Evolutionary conservation across 306 rosid genomes (phyloP).

Genomic region (Citrullus colocynthis): DNA sequence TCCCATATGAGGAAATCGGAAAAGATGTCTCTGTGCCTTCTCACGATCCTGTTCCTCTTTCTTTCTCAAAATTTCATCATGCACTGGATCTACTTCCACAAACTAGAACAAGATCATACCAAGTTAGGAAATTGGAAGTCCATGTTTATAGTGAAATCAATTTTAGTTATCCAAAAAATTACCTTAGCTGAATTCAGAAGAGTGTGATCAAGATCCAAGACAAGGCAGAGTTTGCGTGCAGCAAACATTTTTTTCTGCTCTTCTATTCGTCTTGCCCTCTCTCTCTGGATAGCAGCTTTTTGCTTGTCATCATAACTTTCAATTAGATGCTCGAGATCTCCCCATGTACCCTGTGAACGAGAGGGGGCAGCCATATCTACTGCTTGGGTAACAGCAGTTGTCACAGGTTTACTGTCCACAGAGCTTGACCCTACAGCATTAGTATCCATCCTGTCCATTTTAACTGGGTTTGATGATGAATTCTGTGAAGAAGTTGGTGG

Average conservation of each 20-base stretch:
- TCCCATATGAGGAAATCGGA: conserved; percentile 94
- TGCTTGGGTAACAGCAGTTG: conserved; percentile 27
- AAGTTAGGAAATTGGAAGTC: conserved; percentile 16
- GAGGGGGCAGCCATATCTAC: conserved; percentile 28
- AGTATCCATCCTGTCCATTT: conserved; percentile 36
- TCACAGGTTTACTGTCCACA: conserved; percentile 28
- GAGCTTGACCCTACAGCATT: conserved; percentile 26
- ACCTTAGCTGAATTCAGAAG: conserved; percentile 99
- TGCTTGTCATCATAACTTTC: conserved; percentile 88
- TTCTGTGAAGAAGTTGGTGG: conserved; percentile 40
- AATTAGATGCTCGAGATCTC: conserved; percentile 74
- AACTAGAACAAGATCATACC: conserved; percentile 39
- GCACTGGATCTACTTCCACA: conserved; percentile 84
- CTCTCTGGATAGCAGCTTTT: conserved; percentile 90
- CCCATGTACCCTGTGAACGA: conserved; percentile 57
- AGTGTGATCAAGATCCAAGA: conserved; percentile 94
- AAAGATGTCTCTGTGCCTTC: conserved; percentile 68
- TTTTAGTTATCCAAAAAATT: conserved; percentile 13
- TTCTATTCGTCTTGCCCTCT: conserved; percentile 80
- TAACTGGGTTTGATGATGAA: conserved; percentile 36
- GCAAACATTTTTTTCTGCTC: conserved; percentile 97
- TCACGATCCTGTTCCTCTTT: conserved; percentile 85
- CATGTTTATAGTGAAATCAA: background rate
- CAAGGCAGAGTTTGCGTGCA: conserved; percentile 80
- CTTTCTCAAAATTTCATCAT: conserved; percentile 87